phyloP scores from a whole-genome alignment of 345 rosid species.

The Eucalyptus curtisii region DNA sequence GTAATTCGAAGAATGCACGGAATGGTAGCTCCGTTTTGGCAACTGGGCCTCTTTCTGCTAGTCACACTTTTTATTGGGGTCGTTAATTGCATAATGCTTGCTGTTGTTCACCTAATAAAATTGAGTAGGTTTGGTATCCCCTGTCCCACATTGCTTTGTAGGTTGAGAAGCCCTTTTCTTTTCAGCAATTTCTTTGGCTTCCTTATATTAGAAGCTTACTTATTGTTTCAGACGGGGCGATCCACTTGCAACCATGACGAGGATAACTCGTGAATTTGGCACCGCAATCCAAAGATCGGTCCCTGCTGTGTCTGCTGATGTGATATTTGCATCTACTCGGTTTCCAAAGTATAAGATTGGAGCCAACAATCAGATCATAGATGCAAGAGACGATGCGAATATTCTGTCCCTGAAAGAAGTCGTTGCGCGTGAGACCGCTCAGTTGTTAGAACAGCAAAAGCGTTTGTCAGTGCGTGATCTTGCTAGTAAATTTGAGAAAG shows the following conservation, averaged over 20 bases:
- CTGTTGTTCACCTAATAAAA: neutral
- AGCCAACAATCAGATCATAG: slow-evolving; percentile 60
- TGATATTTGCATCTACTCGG: slow-evolving; percentile 66
- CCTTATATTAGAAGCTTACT: neutral
- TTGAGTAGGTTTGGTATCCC: neutral
- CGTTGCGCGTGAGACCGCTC: slow-evolving; percentile 86
- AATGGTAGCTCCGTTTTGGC: neutral
- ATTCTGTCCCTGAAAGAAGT: slow-evolving; percentile 81
- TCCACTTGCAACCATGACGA: slow-evolving; percentile 34
- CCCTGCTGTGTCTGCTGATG: slow-evolving; percentile 77
- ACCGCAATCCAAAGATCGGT: slow-evolving; percentile 45
- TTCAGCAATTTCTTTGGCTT: neutral
- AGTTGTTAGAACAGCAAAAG: slow-evolving; percentile 86
- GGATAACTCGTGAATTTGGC: slow-evolving; percentile 64
- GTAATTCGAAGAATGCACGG: neutral
- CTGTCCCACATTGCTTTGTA: neutral
- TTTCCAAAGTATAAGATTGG: slow-evolving; percentile 83
- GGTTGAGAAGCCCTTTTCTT: neutral
- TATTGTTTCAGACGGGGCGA: neutral
- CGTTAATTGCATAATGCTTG: neutral
- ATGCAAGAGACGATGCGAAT: slow-evolving; percentile 62
- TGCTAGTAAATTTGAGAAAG: slow-evolving; percentile 85
- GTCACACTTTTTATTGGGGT: neutral
- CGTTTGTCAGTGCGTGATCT: slow-evolving; percentile 96
- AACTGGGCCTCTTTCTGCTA: neutral